A percentile compares a stretch with the other conserved stretches of the same genome.
Conservation (phyloP, 108 stramenopile species). For the Chaetoceros tenuissimus region DNA sequence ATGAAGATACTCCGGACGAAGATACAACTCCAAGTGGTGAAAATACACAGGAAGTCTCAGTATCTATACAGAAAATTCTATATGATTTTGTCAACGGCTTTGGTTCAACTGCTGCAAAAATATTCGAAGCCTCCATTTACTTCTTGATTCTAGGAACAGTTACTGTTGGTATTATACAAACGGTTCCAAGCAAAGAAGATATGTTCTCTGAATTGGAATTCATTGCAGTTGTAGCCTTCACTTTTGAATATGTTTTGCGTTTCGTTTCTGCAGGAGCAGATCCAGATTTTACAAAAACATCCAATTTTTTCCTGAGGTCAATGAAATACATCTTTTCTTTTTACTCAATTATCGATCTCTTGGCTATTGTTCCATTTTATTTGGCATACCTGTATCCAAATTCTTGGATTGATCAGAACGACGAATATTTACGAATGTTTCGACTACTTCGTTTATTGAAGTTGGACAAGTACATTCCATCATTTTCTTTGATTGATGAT, state of each 20-base stretch:
- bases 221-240: slow-evolving; percentile 79
- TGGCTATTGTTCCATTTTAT: slow-evolving; percentile 84
- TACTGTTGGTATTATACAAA: slow-evolving; percentile 55
- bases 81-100: slow-evolving; percentile 68
- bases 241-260: slow-evolving; percentile 77
- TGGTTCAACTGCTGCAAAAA: slow-evolving; percentile 32
- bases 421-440: slow-evolving; percentile 81
- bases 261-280: slow-evolving; percentile 67
- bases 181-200: slow-evolving; percentile 55
- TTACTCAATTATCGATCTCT: slow-evolving; percentile 79
- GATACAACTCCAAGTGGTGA: slow-evolving; percentile 11
- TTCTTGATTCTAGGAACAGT: slow-evolving; percentile 55
- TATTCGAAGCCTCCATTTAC: slow-evolving; percentile 62
- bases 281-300: slow-evolving; percentile 41
- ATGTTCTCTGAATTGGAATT: slow-evolving; percentile 48
- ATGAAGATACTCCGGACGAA: slow-evolving; percentile 53
- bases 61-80: slow-evolving; percentile 1
- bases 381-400: slow-evolving; percentile 44
- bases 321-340: slow-evolving; percentile 67
- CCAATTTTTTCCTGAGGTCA: slow-evolving; percentile 15
- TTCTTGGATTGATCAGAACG: slow-evolving; percentile 67
- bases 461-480: slow-evolving; percentile 86
- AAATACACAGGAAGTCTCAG: background rate
- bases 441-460: slow-evolving; percentile 82
- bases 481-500: slow-evolving; percentile 80